Evolutionary conservation across 2,329 filamentous ascomycete genomes (phyloP), one percentile per base, ranked within the genome.

Genomic region (Hymenoscyphus scutula): DNA sequence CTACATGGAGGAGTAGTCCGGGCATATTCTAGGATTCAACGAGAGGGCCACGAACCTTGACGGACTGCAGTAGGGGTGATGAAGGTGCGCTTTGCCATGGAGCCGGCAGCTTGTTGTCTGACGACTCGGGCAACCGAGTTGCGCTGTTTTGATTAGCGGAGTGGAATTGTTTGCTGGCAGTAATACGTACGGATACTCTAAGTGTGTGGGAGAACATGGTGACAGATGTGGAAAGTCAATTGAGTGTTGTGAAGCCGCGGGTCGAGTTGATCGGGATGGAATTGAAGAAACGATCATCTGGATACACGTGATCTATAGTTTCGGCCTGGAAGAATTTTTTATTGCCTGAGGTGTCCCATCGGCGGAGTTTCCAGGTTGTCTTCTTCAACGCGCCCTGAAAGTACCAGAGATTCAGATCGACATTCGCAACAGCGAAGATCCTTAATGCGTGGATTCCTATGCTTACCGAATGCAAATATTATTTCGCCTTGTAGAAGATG

Each of bases 171-270:
- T 61, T 69, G 62, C 64, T 71, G 66, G 37, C 45, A n/a, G 62
- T 25, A 53, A 11, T 34, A 37, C 70, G 59, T 74, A 76, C 74
- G 69, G 74, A 74, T 68, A 70, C 73, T 68, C 74, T 64, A 63
- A 76, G 64, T 58, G 71, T 70, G 70, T 73, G 73, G 56, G 70
- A 65, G 66, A 76, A 69, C 74, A 76, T 76, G 58, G 63, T 74
- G 69, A 70, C 61, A 62, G 65, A 58, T 60, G 66, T 65, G 66
- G 67, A 64, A 64, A 59, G 68, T 72, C 70, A 73, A 72, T 73
- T 72, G 71, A 64, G 62, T 51, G 60, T 61, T 62, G 62, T 51
- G 59, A 64, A 32, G 64, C 63, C 58, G 65, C 61, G 60, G 67
- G n/a, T n/a, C n/a, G n/a, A 64, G 62, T 64, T 62, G 58, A 61